These are phyloP conservation scores for Phytopythium delawarense DNA, from an alignment of 352 stramenopile species.

Conservation along the genomic window DNA sequence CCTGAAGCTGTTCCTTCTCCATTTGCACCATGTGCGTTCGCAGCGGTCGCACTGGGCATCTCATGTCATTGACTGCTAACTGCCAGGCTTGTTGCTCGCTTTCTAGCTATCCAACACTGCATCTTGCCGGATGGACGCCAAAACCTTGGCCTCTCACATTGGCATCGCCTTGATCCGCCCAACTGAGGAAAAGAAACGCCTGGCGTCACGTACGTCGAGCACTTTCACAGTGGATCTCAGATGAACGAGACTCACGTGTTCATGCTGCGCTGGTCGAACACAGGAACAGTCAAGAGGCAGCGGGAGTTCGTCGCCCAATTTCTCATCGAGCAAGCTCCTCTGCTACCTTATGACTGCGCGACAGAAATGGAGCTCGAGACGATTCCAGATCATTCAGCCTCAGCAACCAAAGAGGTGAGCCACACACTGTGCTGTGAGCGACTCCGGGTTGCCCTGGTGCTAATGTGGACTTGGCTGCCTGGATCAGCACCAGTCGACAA, in stretches of 20 bases:
- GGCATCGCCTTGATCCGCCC: conserved; percentile 39
- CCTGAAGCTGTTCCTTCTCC: conserved; percentile 40
- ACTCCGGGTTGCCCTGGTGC: background rate
- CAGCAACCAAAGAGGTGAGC: background rate
- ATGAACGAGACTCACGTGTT: background rate
- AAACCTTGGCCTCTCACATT: conserved; percentile 33
- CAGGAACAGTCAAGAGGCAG: conserved; percentile 18
- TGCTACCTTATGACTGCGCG: conserved; percentile 37
- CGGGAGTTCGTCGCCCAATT: conserved; percentile 37
- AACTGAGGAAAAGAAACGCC: conserved; percentile 16
- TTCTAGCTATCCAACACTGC: conserved; percentile 34
- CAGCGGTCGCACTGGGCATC: background rate
- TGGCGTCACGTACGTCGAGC: conserved; percentile 29
- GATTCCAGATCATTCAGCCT: conserved; percentile 14
- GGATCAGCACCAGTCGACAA: background rate
- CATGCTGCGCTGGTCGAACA: background rate
- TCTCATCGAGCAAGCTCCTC: conserved; percentile 42
- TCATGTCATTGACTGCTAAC: background rate
- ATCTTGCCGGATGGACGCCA: conserved; percentile 35
- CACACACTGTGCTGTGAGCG: background rate
- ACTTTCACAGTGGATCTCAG: no score
- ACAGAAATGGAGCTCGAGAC: conserved; percentile 30
- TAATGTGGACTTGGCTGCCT: background rate
- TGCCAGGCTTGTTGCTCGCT: background rate
- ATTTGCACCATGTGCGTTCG: conserved; percentile 37